Conservation (phyloP, 345 rosid genomes). For the Anastatica hierochuntica region DNA sequence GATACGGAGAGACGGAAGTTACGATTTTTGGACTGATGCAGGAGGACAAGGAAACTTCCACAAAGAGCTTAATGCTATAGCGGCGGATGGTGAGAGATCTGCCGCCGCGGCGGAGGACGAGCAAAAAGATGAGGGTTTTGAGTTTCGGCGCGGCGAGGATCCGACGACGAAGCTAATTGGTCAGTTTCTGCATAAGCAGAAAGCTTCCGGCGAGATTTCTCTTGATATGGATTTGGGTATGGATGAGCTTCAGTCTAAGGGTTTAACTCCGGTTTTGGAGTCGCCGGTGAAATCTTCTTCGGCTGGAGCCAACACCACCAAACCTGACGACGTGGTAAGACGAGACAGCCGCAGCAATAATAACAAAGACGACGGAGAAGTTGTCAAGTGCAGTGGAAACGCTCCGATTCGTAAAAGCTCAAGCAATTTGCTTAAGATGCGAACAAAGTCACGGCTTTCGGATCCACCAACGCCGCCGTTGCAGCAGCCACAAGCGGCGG, state of each 20-base stretch:
- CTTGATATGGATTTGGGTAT: conserved; percentile 40
- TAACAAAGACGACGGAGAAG: conserved; percentile 22
- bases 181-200: conserved; percentile 43
- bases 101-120: conserved; percentile 1
- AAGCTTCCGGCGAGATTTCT: conserved; percentile 41
- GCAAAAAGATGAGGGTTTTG: conserved; percentile 17
- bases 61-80: not conserved
- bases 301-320: not conserved
- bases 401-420: conserved; percentile 25
- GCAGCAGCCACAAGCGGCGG: conserved; percentile 8
- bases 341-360: conserved; percentile 4
- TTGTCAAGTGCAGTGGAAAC: conserved; percentile 37
- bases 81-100: conserved; percentile 8
- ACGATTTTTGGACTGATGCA: conserved; percentile 48
- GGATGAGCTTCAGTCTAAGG: conserved; percentile 29
- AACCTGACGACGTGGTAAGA: conserved; percentile 8
- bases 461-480: conserved; percentile 29
- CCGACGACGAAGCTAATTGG: conserved; percentile 37
- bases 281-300: conserved; percentile 4
- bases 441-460: conserved; percentile 29
- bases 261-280: conserved; percentile 26
- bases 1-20: conserved; percentile 61
- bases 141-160: conserved; percentile 30
- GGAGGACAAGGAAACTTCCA: conserved; percentile 13
- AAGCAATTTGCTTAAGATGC: conserved; percentile 20